phyloP scores from a whole-genome alignment of 2,329 filamentous ascomycete species.

The Ophiostoma novo-ulmi region DNA sequence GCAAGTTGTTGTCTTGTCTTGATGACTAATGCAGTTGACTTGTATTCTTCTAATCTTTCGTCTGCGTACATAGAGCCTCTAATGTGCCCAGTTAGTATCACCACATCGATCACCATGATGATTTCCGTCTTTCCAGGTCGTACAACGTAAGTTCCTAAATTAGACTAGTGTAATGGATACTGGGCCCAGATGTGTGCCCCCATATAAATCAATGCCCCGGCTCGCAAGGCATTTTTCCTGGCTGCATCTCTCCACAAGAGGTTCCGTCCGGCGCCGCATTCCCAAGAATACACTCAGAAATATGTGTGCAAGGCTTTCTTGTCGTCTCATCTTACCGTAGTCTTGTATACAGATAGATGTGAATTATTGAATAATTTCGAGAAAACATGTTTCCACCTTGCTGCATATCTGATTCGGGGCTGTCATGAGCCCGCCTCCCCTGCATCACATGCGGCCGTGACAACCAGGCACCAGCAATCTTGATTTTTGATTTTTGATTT shows the following conservation, averaged over 20 bases:
- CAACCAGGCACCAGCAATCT: constrained; percentile 15
- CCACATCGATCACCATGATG: not conserved
- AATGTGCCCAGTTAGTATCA: not conserved
- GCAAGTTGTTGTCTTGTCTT: too few species aligned
- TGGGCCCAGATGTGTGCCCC: not conserved
- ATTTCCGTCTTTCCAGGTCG: not conserved
- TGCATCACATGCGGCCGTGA: not conserved
- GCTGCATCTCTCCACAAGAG: constrained; percentile 3
- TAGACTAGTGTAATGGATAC: not conserved
- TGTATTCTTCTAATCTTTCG: too few species aligned
- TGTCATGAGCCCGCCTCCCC: not conserved
- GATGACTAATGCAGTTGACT: too few species aligned
- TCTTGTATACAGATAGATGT: not conserved
- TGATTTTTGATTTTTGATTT: not conserved
- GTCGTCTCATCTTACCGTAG: not conserved
- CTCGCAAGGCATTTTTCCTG: constrained; percentile 18
- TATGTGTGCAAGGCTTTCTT: constrained; percentile 19
- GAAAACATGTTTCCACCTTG: constrained; percentile 10
- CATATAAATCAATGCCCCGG: constrained; percentile 6
- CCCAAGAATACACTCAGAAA: not conserved
- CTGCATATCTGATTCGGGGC: constrained; percentile 16
- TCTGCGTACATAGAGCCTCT: too few species aligned
- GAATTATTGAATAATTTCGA: not conserved
- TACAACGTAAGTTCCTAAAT: not conserved
- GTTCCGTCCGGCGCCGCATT: not conserved